phyloP scores from a whole-genome alignment of 2,329 filamentous ascomycete genomes.

The Venturia pyrina region DNA sequence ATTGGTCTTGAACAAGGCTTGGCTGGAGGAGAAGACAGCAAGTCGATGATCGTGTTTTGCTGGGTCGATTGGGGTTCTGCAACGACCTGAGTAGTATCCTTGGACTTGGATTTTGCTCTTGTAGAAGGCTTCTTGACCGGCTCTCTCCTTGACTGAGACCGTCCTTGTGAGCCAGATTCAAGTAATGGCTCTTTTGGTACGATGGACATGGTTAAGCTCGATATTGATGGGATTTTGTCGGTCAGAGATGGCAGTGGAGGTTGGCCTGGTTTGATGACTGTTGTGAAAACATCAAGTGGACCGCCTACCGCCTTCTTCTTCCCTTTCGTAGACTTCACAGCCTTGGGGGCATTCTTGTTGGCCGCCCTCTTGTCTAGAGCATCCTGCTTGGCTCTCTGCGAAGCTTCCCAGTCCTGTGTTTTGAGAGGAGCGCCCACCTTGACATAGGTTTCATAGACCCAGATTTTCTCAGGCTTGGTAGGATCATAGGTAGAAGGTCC shows the following conservation, averaged over 20 bases:
- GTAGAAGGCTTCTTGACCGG: neutral
- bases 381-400: conserved; percentile 17
- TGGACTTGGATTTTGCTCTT: neutral
- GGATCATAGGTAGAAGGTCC: conserved; percentile 51
- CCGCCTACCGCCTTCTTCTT: conserved; percentile 16
- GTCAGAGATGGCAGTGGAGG: neutral
- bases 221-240: neutral
- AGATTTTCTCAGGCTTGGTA: conserved; percentile 52
- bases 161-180: neutral
- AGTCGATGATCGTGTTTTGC: conserved; percentile 16
- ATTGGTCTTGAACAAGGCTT: neutral
- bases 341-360: conserved; percentile 15
- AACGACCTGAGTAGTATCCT: neutral
- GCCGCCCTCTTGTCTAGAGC: neutral
- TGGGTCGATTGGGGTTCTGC: neutral
- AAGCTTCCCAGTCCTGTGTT: conserved; percentile 54
- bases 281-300: conserved; percentile 22
- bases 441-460: conserved; percentile 57
- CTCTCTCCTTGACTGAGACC: neutral
- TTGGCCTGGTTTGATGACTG: conserved; percentile 25
- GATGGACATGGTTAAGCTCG: neutral
- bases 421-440: conserved; percentile 55
- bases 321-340: conserved; percentile 14
- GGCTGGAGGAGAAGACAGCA: conserved; percentile 23
- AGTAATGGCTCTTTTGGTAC: neutral